phyloP scores from a whole-genome alignment of 2,329 filamentous ascomycete genomes.

The Fusarium secorum region DNA sequence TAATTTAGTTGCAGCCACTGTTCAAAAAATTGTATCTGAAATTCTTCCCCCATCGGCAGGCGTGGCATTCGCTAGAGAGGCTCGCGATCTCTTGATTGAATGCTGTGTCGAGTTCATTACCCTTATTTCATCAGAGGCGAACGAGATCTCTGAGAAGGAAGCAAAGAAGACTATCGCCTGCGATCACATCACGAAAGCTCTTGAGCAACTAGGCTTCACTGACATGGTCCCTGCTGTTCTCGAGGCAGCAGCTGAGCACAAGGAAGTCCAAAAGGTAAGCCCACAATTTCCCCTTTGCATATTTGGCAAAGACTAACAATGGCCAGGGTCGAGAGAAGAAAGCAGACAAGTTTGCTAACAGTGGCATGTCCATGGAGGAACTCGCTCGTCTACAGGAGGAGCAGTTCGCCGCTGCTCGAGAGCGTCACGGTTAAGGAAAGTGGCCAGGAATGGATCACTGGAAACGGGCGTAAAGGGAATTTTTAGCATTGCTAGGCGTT shows the following conservation, averaged over 20 bases:
- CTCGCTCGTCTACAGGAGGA: conserved; percentile 88
- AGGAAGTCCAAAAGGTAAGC: conserved; percentile 85
- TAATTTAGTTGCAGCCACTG: conserved; percentile 62
- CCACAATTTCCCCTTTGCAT: conserved; percentile 41
- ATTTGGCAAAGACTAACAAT: conserved; percentile 50
- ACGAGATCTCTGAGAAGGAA: conserved; percentile 98
- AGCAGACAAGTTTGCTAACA: conserved; percentile 95
- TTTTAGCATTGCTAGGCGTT: conserved; percentile 50
- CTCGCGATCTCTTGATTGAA: conserved; percentile 93
- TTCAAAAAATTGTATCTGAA: conserved; percentile 90
- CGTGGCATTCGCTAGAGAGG: conserved; percentile 92
- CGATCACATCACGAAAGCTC: conserved; percentile 94
- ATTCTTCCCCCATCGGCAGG: conserved; percentile 80
- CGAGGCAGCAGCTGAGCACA: conserved; percentile 88
- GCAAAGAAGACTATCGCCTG: conserved; percentile 99
- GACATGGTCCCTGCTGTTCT: conserved; percentile 91
- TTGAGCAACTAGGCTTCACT: conserved; percentile 89
- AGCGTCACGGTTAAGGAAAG: conserved; percentile 46
- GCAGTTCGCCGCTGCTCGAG: conserved; percentile 79
- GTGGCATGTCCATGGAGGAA: conserved; percentile 90
- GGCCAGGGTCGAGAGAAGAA: conserved; percentile 90
- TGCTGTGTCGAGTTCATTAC: conserved; percentile 99
- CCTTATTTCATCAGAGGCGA: conserved; percentile 96
- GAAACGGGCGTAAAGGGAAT: conserved; percentile 35
- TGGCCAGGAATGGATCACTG: background rate